A percentile compares a stretch with the other conserved stretches of the same genome.
Conservation (phyloP, 192 early-diverging fungal species). For the Coemansia sp. region DNA sequence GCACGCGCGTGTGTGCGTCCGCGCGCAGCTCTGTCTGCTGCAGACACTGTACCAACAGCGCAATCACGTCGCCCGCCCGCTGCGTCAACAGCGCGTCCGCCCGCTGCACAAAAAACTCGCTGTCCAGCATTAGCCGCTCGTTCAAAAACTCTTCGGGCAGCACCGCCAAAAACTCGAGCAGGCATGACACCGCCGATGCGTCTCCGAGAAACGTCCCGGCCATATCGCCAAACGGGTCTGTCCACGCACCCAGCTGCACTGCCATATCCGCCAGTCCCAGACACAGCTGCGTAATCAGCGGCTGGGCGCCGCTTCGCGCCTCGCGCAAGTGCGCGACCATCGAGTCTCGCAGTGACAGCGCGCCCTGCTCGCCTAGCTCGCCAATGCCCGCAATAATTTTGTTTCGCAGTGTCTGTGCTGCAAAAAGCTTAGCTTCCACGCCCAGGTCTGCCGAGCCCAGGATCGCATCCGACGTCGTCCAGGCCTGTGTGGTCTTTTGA, state of each 20-base stretch:
- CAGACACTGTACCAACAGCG: constrained; percentile 66
- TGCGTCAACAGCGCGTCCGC: constrained; percentile 59
- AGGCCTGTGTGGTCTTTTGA: constrained; percentile 82
- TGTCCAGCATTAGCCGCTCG: constrained; percentile 58
- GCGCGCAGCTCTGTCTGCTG: constrained; percentile 56
- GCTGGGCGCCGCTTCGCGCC: constrained; percentile 55
- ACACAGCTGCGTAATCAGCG: constrained; percentile 76
- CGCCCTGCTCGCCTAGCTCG: constrained; percentile 66
- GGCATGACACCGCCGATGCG: constrained; percentile 56
- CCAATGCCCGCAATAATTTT: constrained; percentile 83
- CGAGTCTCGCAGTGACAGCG: constrained; percentile 68
- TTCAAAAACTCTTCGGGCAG: constrained; percentile 85
- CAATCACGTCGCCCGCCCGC: constrained; percentile 65
- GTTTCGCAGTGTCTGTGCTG: constrained; percentile 88
- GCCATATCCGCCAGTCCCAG: constrained; percentile 80
- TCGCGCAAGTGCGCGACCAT: constrained; percentile 65
- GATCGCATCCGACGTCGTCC: constrained; percentile 74
- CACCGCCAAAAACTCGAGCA: constrained; percentile 79
- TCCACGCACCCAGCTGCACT: constrained; percentile 76
- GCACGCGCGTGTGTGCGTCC: constrained; percentile 59
- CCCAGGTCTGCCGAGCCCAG: constrained; percentile 56
- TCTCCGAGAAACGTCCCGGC: constrained; percentile 62
- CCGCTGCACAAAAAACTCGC: constrained; percentile 58
- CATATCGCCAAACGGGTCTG: constrained; percentile 72
- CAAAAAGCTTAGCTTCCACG: constrained; percentile 71